Evolutionary conservation across 2,329 filamentous ascomycete genomes (phyloP), one percentile per base, ranked within the genome.

Genomic region (Epichloe amarillans): DNA sequence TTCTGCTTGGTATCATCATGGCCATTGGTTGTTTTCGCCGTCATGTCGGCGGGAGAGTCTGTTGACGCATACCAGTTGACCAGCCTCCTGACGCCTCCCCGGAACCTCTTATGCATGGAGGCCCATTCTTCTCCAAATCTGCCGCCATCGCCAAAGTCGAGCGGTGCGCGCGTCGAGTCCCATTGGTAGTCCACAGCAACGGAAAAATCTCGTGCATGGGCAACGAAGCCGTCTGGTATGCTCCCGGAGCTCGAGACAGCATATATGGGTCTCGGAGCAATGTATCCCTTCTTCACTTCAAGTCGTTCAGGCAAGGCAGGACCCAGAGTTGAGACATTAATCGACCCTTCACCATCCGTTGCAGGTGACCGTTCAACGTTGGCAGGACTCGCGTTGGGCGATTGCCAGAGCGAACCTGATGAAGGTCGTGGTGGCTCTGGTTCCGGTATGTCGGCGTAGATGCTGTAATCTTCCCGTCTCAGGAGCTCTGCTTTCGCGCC

Each of bases 51-150:
- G 3, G 76, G 73, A 26, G 71, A 66, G 33, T 77, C 73, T 7
- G 68, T 72, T 55, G 65, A 80, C 60, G 63, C 74, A 63, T 98
- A 98, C 87, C 89, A 97, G 53, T 84, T 77, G 12, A 96, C 72
- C 70, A 96, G 77, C 43, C 80, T 80, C 56, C 86, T 82, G 39
- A 96, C 67, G 1, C 91, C 91, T 54, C 75, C 79, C 38, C 89
- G 79, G 61, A 97, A 95, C 21, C 93, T 80, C 62, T 83, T 84
- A 67, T 98, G 93, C 93, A 98, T 97, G 3, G 82, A 75, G 33
- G 88, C 86, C 93, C 93, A 98, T 67, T 97, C 93, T 66, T 98
- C 93, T 1, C 88, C 89, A 59, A 88, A 86, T 42, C 84, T 77
- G 39, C 91, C 93, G 10, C 91, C 91, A 60, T 88, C 83, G 6